Evolutionary conservation across 1,284 basidiomycete species (phyloP), one percentile per base, ranked within the genome.

Genomic region (Pseudozyma flocculosa): DNA sequence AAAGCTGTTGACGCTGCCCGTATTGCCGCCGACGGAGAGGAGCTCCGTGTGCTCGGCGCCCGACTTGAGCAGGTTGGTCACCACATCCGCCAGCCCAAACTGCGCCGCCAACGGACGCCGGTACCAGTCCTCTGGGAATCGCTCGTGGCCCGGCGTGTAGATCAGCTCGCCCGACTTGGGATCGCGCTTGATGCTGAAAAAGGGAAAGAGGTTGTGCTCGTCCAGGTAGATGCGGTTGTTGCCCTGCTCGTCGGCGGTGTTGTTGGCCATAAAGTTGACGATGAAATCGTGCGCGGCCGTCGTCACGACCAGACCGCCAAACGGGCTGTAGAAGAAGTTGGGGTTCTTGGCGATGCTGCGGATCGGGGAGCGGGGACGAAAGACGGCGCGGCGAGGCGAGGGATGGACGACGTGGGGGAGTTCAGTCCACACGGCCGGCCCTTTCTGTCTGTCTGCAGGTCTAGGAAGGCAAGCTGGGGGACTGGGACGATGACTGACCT

Each of bases 221-320:
- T 70, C 68, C 17, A 70, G 61, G 58, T 70, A 70, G 37, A 69
- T 48, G n/a, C 61, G 47, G 46, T 70, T 70, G 48, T 64, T 48
- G 17, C 68, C 68, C 11, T 62, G 56, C 19, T 42, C 56, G 26
- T 58, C 65, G 10, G 45, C 64, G 17, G 59, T 68, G 50, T 70
- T 70, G 60, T 70, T 70, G 18, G 66, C 61, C 15, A 58, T 58
- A 18, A 70, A 70, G 39, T 70, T 58, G 36, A 58, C 66, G 32
- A 70, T 58, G 51, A 70, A 70, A 13, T 58, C 43, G 36, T 70
- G 57, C 18, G 68, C 68, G 1, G 68, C 68, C 15, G 68, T 70
- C 10, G 63, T 67, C 23, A 69, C 66, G 38, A 69, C 52, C 1
- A 66, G 49, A 23, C 66, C 66, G 26, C 66, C 66, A 39, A 69